Evolutionary conservation across 805 yeast genomes (phyloP).

Genomic region (Kodamaea nitidulidarum): DNA sequence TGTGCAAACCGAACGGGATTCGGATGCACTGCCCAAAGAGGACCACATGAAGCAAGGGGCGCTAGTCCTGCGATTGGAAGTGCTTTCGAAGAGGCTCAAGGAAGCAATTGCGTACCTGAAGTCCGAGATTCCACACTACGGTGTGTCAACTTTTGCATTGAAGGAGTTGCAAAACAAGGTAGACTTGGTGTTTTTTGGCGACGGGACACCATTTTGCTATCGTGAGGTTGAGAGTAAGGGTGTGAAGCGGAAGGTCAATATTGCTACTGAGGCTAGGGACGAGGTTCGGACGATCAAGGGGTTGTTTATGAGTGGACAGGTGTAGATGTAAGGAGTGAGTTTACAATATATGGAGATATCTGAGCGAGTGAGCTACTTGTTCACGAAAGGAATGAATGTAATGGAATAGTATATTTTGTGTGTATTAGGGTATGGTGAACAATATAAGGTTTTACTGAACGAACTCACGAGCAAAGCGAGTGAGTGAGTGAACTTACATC

Average conservation of each 20-base stretch:
- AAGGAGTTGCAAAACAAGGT: constrained; percentile 35
- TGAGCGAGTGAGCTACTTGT: too few relatives aligned
- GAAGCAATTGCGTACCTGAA: constrained; percentile 26
- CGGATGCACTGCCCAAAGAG: constrained; percentile 16
- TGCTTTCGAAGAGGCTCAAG: constrained; percentile 19
- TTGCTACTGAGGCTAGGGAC: constrained; percentile 32
- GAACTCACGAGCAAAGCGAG: too few relatives aligned
- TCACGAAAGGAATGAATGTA: too few relatives aligned
- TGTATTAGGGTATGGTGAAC: too few relatives aligned
- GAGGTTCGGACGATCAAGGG: constrained; percentile 42
- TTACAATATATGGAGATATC: neutral
- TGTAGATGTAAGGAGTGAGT: constrained; percentile 8
- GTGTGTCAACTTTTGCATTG: constrained; percentile 23
- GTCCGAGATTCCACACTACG: constrained; percentile 31
- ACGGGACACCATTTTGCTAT: constrained; percentile 23
- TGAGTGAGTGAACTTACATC: too few relatives aligned
- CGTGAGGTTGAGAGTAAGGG: constrained; percentile 11
- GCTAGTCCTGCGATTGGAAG: constrained; percentile 21
- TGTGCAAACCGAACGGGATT: constrained; percentile 27
- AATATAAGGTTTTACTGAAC: too few relatives aligned
- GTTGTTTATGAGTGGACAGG: constrained; percentile 41
- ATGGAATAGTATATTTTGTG: too few relatives aligned
- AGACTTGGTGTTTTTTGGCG: constrained; percentile 33
- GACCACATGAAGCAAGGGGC: constrained; percentile 26
- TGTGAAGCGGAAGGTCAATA: constrained; percentile 19